phyloP scores from a whole-genome alignment of 805 yeast species.

The Babjeviella inositovora region DNA sequence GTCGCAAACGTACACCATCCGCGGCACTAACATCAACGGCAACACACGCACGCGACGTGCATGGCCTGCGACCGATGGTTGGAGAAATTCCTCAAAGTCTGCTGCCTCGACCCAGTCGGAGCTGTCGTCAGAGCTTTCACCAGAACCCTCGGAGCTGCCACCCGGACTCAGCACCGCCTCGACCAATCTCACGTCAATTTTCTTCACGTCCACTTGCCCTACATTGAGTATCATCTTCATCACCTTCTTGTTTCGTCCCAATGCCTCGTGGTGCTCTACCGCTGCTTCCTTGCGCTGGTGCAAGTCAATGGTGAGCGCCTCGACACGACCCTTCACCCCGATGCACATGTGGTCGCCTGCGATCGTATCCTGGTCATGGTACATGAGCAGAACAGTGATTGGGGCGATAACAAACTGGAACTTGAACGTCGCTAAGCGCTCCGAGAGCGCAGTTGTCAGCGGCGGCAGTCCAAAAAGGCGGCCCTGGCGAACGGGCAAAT shows the following conservation, averaged over 20 bases:
- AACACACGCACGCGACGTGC: conserved; percentile 26
- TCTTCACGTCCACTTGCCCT: conserved; percentile 42
- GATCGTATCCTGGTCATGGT: conserved; percentile 29
- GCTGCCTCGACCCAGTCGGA: conserved; percentile 39
- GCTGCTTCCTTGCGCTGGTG: conserved; percentile 36
- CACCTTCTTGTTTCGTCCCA: conserved; percentile 25
- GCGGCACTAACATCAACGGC: conserved; percentile 55
- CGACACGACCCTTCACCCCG: conserved; percentile 56
- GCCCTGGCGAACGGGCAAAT: conserved; percentile 71
- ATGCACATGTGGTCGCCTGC: conserved; percentile 31
- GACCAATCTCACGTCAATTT: conserved; percentile 46
- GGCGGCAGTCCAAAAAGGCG: conserved; percentile 41
- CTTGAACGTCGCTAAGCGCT: conserved; percentile 61
- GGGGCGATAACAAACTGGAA: conserved; percentile 64
- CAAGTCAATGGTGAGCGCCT: conserved; percentile 40
- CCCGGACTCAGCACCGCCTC: conserved; percentile 23
- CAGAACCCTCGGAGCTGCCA: conserved; percentile 3
- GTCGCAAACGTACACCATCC: too few species aligned
- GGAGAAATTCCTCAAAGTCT: conserved; percentile 45
- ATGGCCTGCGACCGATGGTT: conserved; percentile 16
- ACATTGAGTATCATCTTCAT: conserved; percentile 45
- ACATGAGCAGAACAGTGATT: conserved; percentile 58
- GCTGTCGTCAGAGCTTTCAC: conserved; percentile 5
- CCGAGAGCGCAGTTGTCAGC: conserved; percentile 53
- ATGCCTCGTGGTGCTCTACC: conserved; percentile 23